Conservation (phyloP, 371 early-diverging fungal species). For the Rhizopus arrhizus region DNA sequence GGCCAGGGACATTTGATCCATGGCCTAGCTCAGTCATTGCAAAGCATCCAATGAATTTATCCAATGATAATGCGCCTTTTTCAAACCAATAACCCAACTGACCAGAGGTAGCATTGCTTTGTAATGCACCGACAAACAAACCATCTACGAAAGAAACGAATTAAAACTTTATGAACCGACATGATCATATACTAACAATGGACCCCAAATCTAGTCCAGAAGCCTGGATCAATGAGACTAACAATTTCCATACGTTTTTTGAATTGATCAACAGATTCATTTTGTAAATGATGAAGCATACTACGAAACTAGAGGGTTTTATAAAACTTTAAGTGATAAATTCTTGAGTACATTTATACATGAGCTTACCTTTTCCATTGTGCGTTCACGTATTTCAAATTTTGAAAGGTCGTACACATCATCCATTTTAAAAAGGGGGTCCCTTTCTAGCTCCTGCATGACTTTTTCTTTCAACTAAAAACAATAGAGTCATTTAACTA, state of each 20-base stretch:
- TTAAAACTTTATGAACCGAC: background rate
- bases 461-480: constrained; percentile 73
- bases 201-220: constrained; percentile 94
- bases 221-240: constrained; percentile 82
- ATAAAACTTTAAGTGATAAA: no score
- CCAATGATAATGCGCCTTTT: constrained; percentile 83
- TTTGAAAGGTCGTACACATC: constrained; percentile 80
- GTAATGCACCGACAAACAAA: constrained; percentile 86
- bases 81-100: constrained; percentile 89
- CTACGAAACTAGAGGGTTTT: constrained; percentile 55
- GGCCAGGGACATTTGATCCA: constrained; percentile 89
- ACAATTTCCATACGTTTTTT: constrained; percentile 83
- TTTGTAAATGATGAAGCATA: constrained; percentile 73
- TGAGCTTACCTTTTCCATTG: constrained; percentile 74
- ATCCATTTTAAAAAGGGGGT: constrained; percentile 81
- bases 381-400: constrained; percentile 79
- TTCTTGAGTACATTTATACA: no score
- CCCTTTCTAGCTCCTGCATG: constrained; percentile 88
- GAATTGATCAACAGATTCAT: constrained; percentile 76
- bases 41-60: constrained; percentile 86
- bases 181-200: constrained; percentile 56
- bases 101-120: constrained; percentile 84
- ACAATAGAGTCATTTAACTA: background rate
- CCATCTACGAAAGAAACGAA: constrained; percentile 50
- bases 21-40: constrained; percentile 91